phyloP scores from a whole-genome alignment of 2,329 filamentous ascomycete genomes.

The Thelonectria blattea region DNA sequence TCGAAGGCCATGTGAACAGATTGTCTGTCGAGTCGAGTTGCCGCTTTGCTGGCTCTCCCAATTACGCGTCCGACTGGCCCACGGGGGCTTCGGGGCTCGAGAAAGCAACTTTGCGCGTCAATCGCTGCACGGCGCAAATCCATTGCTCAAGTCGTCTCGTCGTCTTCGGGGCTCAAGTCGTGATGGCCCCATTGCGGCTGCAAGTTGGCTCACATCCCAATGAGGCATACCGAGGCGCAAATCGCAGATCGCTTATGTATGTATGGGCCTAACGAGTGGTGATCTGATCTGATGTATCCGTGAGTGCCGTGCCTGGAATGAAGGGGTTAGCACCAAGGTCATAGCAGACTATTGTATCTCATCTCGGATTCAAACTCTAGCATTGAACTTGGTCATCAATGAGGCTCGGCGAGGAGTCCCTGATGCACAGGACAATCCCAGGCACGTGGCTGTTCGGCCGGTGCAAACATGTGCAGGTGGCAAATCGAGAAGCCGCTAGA shows the following conservation, averaged over 20 bases:
- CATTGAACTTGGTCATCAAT: neutral
- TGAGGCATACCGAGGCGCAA: slow-evolving; percentile 7
- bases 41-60: neutral
- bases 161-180: neutral
- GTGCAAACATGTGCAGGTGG: slow-evolving; percentile 19
- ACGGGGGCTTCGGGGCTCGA: neutral
- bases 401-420: slow-evolving; percentile 16
- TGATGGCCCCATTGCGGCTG: slow-evolving; percentile 2
- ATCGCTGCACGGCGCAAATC: slow-evolving; percentile 7
- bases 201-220: slow-evolving; percentile 9
- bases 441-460: slow-evolving; percentile 29
- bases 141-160: slow-evolving; percentile 4
- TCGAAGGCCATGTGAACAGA: slow-evolving; percentile 5
- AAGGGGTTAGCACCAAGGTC: neutral
- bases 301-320: neutral
- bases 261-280: neutral
- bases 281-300: neutral
- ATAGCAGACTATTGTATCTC: neutral
- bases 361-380: neutral
- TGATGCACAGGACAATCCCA: slow-evolving; percentile 31
- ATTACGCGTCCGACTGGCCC: slow-evolving; percentile 11
- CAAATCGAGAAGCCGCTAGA: slow-evolving; percentile 20
- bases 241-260: slow-evolving; percentile 7
- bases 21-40: neutral
- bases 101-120: neutral